Evolutionary conservation across 2,329 filamentous ascomycete genomes (phyloP).

Genomic region (Huntiella bhutanensis): DNA sequence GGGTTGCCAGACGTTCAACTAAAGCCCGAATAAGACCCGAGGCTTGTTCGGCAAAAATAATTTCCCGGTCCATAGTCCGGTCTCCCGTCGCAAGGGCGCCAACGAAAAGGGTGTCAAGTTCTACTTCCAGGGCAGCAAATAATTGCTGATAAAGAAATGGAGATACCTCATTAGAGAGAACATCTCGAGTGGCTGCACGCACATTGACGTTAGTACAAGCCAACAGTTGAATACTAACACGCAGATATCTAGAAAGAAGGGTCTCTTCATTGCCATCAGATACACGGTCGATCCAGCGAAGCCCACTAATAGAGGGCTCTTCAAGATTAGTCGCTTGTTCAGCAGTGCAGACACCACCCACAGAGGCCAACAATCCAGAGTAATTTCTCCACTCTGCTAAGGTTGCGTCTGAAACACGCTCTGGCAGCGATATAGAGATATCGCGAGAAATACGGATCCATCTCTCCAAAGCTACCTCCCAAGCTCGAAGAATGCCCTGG

Average conservation of each 20-base stretch:
- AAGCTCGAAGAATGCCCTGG: slow-evolving; percentile 46
- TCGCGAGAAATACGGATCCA: slow-evolving; percentile 48
- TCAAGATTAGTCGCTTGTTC: slow-evolving; percentile 37
- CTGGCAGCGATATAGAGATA: slow-evolving; percentile 32
- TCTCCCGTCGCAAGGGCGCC: slow-evolving; percentile 32
- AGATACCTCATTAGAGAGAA: slow-evolving; percentile 45
- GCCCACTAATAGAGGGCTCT: slow-evolving; percentile 34
- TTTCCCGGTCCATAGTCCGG: slow-evolving; percentile 37
- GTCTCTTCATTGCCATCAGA: slow-evolving; percentile 42
- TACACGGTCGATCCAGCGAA: slow-evolving; percentile 46
- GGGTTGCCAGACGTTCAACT: slow-evolving; percentile 44
- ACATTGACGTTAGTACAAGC: slow-evolving; percentile 45
- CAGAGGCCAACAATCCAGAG: slow-evolving; percentile 47
- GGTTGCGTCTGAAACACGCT: slow-evolving; percentile 34
- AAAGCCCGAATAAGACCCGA: slow-evolving; percentile 43
- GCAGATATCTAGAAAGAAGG: slow-evolving; percentile 39
- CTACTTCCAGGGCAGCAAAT: slow-evolving; percentile 45
- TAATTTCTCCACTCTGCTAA: slow-evolving; percentile 50
- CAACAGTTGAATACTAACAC: slow-evolving; percentile 44
- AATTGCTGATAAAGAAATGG: slow-evolving; percentile 41
- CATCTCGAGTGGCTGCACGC: slow-evolving; percentile 47
- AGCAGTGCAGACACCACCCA: slow-evolving; percentile 46
- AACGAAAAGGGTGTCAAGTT: slow-evolving; percentile 43
- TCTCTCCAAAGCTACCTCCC: slow-evolving; percentile 45
- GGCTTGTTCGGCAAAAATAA: slow-evolving; percentile 49